These are phyloP conservation scores for Combretum micranthum DNA, from an alignment of 345 rosid species.

Conservation along the genomic window DNA sequence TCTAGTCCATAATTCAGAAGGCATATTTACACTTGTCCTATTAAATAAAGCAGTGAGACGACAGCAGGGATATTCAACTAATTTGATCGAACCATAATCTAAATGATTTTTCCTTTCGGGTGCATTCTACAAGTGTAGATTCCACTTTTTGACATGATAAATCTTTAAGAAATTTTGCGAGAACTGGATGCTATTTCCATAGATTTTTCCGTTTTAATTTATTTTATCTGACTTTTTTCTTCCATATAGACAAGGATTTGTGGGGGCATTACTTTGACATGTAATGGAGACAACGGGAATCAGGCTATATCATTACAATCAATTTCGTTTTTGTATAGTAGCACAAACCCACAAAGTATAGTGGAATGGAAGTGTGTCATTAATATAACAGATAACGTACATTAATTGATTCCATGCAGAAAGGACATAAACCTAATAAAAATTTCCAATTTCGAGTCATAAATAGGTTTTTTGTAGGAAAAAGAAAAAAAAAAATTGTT, in stretches of 20 bases:
- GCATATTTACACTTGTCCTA: too few species aligned
- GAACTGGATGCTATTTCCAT: conserved; percentile 24
- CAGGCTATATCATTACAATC: conserved; percentile 17
- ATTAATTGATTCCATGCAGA: too few species aligned
- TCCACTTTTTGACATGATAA: conserved; percentile 15
- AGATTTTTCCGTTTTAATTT: background rate
- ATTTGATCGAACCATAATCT: background rate
- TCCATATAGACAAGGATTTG: background rate
- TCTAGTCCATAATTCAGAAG: too few species aligned
- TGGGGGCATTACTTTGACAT: conserved; percentile 12
- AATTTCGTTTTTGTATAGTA: conserved; percentile 4
- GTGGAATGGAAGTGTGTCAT: too few species aligned
- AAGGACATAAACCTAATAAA: too few species aligned
- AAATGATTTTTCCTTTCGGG: background rate
- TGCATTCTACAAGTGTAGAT: background rate
- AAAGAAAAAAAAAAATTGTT: too few species aligned
- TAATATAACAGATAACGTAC: too few species aligned
- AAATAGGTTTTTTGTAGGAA: too few species aligned
- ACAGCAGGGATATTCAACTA: conserved; percentile 2
- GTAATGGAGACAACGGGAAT: conserved; percentile 21
- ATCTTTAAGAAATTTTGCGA: background rate
- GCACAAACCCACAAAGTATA: too few species aligned
- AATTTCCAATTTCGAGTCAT: too few species aligned
- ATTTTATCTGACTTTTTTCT: background rate
- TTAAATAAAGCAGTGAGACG: background rate